A percentile compares a stretch with the other conserved stretches of the same genome.
Evolutionary conservation across 805 yeast genomes (phyloP).

Genomic region (Ogataea ganodermae): DNA sequence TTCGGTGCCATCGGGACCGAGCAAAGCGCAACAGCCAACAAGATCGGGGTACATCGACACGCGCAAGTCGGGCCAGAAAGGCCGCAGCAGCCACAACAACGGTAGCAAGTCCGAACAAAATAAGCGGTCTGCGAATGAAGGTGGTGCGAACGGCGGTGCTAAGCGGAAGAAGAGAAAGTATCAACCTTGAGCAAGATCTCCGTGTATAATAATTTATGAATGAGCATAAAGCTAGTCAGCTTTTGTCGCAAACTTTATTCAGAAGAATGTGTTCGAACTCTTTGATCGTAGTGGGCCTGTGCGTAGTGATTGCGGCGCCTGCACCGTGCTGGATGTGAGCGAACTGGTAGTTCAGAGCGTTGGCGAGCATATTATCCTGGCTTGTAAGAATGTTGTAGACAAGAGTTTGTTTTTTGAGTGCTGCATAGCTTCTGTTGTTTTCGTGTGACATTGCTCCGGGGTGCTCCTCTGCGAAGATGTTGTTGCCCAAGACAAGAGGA

Average conservation of each 20-base stretch:
- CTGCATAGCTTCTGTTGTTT: slow-evolving; percentile 13
- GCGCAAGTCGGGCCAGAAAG: slow-evolving; percentile 6
- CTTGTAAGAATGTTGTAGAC: slow-evolving; percentile 19
- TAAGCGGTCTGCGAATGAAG: slow-evolving; percentile 4
- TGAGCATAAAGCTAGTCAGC: slow-evolving; percentile 9
- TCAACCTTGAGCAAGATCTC: background rate
- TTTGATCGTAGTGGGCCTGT: slow-evolving; percentile 14
- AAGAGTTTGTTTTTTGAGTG: slow-evolving; percentile 16
- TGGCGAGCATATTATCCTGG: slow-evolving; percentile 24
- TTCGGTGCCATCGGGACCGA: slow-evolving; percentile 7
- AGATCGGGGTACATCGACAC: slow-evolving; percentile 19
- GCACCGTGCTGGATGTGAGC: slow-evolving; percentile 12
- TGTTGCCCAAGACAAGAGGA: background rate
- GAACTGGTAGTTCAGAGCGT: slow-evolving; percentile 19
- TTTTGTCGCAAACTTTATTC: slow-evolving; percentile 19
- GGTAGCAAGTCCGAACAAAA: slow-evolving; percentile 2
- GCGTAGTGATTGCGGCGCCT: background rate
- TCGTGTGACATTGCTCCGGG: slow-evolving; percentile 12
- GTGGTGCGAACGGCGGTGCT: background rate
- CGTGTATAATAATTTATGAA: background rate
- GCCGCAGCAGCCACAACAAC: background rate
- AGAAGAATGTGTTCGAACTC: slow-evolving; percentile 19
- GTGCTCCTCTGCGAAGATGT: background rate
- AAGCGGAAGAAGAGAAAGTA: slow-evolving; percentile 3
- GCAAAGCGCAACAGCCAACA: slow-evolving; percentile 15